These are phyloP conservation scores for Scutellaria galericulata DNA, from an alignment of 257 asterid species.

Conservation along the genomic window DNA sequence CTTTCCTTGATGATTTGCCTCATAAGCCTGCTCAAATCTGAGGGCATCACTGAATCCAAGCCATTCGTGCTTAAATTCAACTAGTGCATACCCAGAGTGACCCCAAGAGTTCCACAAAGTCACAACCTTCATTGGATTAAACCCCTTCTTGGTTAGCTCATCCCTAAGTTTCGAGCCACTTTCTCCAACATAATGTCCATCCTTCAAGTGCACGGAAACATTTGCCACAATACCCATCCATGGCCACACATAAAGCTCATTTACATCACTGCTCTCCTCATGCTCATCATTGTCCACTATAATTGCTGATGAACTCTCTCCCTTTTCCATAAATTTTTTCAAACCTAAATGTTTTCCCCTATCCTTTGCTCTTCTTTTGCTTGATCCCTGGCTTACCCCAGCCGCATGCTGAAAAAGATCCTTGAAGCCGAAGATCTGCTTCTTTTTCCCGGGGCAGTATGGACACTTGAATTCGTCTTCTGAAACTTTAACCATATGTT, in stretches of 20 bases:
- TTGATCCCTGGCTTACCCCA: conserved; percentile 38
- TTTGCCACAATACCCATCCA: conserved; percentile 64
- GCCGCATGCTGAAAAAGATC: conserved; percentile 50
- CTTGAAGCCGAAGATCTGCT: conserved; percentile 29
- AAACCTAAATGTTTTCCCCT: conserved; percentile 35
- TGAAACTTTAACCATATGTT: conserved; percentile 27
- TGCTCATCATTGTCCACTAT: not conserved
- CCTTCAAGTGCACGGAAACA: conserved; percentile 37
- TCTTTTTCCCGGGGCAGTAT: conserved; percentile 41
- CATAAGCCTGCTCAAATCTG: conserved; percentile 55
- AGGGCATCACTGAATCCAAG: conserved; percentile 54
- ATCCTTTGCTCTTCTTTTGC: conserved; percentile 26
- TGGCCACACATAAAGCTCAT: conserved; percentile 62
- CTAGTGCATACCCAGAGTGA: conserved; percentile 55
- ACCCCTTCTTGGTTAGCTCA: conserved; percentile 44
- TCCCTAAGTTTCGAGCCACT: conserved; percentile 49
- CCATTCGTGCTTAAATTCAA: conserved; percentile 51
- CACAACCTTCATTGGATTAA: conserved; percentile 47
- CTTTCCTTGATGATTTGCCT: conserved; percentile 47
- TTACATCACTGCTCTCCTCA: not conserved
- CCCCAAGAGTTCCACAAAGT: conserved; percentile 51
- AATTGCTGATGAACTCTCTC: conserved; percentile 11
- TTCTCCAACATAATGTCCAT: conserved; percentile 44
- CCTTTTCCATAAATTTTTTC: conserved; percentile 25
- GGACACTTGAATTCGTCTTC: conserved; percentile 39